Evolutionary conservation across 169 alveolate genomes (phyloP), one percentile per base, ranked within the genome.

Genomic region (Eimeria necatrix): DNA sequence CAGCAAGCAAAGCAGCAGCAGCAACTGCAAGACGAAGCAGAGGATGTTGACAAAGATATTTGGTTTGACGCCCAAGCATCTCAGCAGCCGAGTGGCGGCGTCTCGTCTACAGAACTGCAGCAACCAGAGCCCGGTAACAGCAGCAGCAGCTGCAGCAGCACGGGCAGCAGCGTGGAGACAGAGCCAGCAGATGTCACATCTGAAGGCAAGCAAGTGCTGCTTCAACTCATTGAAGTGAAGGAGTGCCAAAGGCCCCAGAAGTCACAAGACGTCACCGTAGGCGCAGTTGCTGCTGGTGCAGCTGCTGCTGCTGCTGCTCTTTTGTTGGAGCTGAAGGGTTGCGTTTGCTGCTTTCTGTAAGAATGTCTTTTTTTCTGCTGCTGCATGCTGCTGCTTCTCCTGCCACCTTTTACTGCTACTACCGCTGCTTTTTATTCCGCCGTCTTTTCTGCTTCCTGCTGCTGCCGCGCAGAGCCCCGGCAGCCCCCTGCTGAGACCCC

Each of bases 381-480:
- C 59, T 14, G 85, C 59, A 10, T 14, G 24, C 59, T 9, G 12
- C 59, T 26, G 60, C 22, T 56, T 0, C 20, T 18, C 22, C 81
- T 71, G 81, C 81, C 7, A 48, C 81, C 22, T 71, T 10, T 71
- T 20, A 22, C 2, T 20, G 18, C 4, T 68, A 51, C 68, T 56
- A 3, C 20, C 68, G 68, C 4, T 56, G 68, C 68, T 10, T 10
- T 18, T 56, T 3, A 32, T 32, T 32, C 41, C 2, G 68, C 68
- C 2, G 68, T 56, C 22, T 1, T 56, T 18, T 56, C 12, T 18
- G 68, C 20, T 56, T 68, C 26, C 32, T 46, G 56, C 60, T 41
- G 56, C 85, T 74, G 85, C 85, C 32, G 52, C 85, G 56, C 85
- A 74, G 85, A 46, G 10, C 59, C 85, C 85, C 26, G 24, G 60